Base-by-base conservation (phyloP, 164 flowering plant genomes). In the Cinnamomum chago region DNA sequence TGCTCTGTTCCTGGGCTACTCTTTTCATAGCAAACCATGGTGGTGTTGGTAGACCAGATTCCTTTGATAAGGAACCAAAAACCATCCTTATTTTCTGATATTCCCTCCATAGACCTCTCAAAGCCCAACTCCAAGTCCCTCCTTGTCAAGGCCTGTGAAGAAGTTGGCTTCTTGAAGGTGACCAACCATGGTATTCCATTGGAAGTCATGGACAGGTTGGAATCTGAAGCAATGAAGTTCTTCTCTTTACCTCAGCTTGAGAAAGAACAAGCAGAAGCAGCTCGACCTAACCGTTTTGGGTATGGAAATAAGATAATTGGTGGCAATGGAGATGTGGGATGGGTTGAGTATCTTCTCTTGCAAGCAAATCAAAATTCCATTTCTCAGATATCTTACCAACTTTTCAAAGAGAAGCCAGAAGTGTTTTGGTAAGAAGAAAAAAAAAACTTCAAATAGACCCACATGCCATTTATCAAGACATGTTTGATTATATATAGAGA, bases 241-340 rank as follows among this genome's bases (percentile, higher is more conserved):
- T 95, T 93, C 78, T 77, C 76, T 5, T 68, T 85, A 17, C 79
- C 98, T 13, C 89, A 81, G 74, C 66, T 82, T 50, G 89, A 89
- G 73, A 95, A 95, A 73, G 90, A 92, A 24, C 83, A 72, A 62
- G 87, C 82, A 30, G 88, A 94, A 23, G 89, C 92, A 40, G 78
- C 97, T 20, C 78, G 82, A 77, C 95, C 99, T 2, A 55, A 55
- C 60, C 60, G 20, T 55, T 88, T 86, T 72, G 98, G 98, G 13
- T 95, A 92, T 74, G 98, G 97, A 3, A 90, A 76, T 83, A 92
- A 81, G 79, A 79, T 75, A 65, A 92, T 93, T 76, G 99, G 99
- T 6, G 86, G 84, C 2, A 92, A 89, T 74, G 99, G 99, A 11
- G 99, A 95, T 80, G 86, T 92, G 35, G 99, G 99, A 24, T 93